Percentiles rank a stretch among this genome's conserved stretches.
Conservation (phyloP, 2,329 filamentous ascomycete species). For the Fusarium mundagurra region DNA sequence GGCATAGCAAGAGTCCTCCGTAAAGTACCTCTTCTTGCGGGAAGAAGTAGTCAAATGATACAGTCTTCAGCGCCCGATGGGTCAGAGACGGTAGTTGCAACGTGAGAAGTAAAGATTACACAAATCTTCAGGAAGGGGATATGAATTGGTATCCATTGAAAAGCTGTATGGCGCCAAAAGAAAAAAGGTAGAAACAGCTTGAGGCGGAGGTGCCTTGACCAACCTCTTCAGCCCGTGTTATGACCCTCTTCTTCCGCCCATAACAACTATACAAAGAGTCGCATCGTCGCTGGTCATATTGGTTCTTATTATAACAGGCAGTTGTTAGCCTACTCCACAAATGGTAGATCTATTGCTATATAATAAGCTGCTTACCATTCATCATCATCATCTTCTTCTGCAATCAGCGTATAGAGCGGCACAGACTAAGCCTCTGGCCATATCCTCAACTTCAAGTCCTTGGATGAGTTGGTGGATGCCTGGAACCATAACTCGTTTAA, state of each 20-base stretch:
- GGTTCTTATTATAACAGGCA: not conserved
- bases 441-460: not conserved
- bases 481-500: not conserved
- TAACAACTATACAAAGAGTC: not conserved
- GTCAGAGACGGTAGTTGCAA: not conserved
- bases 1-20: not conserved
- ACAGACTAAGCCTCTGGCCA: not conserved
- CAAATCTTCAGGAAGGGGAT: not conserved
- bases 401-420: not conserved
- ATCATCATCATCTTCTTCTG: not conserved
- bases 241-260: not conserved
- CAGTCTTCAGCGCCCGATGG: not conserved
- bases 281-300: not conserved
- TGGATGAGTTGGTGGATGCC: not conserved
- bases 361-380: not conserved
- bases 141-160: not conserved
- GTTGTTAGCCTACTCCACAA: not conserved
- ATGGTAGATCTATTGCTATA: not conserved
- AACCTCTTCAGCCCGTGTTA: not conserved
- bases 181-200: not conserved
- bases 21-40: too few relatives aligned
- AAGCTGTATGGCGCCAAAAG: not conserved
- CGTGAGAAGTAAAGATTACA: not conserved
- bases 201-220: not conserved
- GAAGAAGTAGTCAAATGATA: not conserved